Evolutionary conservation across 768 basidiomycete genomes (phyloP), one percentile per base, ranked within the genome.

Genomic region (Kwoniella shandongensis): DNA sequence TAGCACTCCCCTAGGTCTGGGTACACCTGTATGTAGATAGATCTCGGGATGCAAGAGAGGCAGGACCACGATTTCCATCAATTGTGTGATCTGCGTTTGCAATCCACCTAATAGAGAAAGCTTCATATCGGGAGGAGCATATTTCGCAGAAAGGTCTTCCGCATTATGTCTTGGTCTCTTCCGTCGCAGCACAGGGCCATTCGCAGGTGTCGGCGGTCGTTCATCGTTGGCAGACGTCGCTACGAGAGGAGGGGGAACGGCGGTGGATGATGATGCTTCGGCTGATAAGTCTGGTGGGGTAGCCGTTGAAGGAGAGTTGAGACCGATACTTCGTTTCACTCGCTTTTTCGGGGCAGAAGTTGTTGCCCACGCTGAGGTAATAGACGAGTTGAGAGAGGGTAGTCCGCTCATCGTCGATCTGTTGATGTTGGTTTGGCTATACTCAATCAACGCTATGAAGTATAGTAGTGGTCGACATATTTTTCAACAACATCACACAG

Each of bases 11-110:
- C 93, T 79, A 0, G 94, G 92, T 3, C 93, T 87, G 62, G 89
- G 87, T 2, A 96, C 88, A 1, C 96, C 94, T 0, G 91, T 93
- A 63, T 92, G 88, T 4, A 89, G 78, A 78, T 97, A 98, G 6
- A 99, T 85, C 74, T 99, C 96, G 0, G 96, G 96, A 77, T 97
- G 93, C 50, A 86, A 85, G 1, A 99, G 78, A 0, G 96, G 96
- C 84, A 98, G 87, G 1, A 89, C 91, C 13, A 98, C 91, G n/a
- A 94, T 85, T 69, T 97, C 93, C 35, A 96, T 83, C 80, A 98
- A 84, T 75, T 92, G 92, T 73, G 94, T 91, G 15, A 97, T 82
- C 61, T 88, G 92, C 13, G 80, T 69, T 54, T 89, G 86, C 4
- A 97, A 83, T 8, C 94, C 96, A 13, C 93, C 96, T 0, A 98